phyloP scores from a whole-genome alignment of 805 yeast genomes.

The Ogataea trehaloabstinens region DNA sequence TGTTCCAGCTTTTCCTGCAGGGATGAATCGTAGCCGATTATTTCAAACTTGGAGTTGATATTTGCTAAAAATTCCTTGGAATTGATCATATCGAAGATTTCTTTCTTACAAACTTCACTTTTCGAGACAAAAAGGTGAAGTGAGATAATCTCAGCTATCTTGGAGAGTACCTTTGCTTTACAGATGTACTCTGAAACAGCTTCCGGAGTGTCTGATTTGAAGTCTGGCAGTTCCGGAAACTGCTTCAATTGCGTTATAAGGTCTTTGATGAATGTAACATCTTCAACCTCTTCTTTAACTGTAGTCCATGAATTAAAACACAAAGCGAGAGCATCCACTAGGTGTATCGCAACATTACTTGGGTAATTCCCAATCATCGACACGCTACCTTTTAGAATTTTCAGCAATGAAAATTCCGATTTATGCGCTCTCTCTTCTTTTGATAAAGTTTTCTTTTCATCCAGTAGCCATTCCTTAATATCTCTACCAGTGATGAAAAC shows the following conservation, averaged over 20 bases:
- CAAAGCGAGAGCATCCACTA: slow-evolving; percentile 69
- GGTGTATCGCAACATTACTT: slow-evolving; percentile 58
- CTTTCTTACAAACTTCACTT: slow-evolving; percentile 37
- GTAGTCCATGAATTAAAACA: slow-evolving; percentile 80
- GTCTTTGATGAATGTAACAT: slow-evolving; percentile 43
- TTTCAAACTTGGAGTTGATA: slow-evolving; percentile 39
- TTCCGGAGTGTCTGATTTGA: slow-evolving; percentile 14
- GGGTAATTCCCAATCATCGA: slow-evolving; percentile 54
- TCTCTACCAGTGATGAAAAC: slow-evolving; percentile 62
- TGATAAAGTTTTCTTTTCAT: slow-evolving; percentile 12
- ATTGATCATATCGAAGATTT: slow-evolving; percentile 33
- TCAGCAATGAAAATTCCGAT: slow-evolving; percentile 45
- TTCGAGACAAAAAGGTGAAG: slow-evolving; percentile 62
- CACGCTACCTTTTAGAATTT: slow-evolving; percentile 54
- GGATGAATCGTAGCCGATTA: slow-evolving; percentile 18
- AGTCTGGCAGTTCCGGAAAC: slow-evolving; percentile 20
- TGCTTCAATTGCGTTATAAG: slow-evolving; percentile 34
- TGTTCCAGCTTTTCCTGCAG: slow-evolving; percentile 35
- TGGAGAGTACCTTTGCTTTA: slow-evolving; percentile 57
- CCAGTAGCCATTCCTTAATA: slow-evolving; percentile 31
- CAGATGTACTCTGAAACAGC: slow-evolving; percentile 43
- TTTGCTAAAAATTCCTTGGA: slow-evolving; percentile 30
- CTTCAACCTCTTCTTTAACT: slow-evolving; percentile 51
- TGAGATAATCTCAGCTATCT: slow-evolving; percentile 74
- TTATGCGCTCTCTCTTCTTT: slow-evolving; percentile 8